Percentiles rank a stretch among this genome's conserved stretches.
These are phyloP conservation scores for Cantharellus anzutake DNA, from an alignment of 768 basidiomycete genomes.

Conservation along the genomic window DNA sequence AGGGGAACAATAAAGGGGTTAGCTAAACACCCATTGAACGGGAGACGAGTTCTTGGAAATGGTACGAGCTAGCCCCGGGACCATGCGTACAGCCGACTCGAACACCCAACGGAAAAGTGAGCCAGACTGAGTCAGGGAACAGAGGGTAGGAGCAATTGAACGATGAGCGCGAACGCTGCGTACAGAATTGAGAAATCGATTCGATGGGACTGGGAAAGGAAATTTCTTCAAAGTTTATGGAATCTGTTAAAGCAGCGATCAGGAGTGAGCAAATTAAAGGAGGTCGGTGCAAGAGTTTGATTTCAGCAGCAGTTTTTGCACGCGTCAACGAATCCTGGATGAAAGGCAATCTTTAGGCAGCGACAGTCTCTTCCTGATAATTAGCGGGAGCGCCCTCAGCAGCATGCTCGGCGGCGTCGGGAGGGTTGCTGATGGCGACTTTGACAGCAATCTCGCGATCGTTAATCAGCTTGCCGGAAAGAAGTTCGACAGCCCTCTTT, in stretches of 20 bases:
- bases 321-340: no score
- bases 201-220: background rate
- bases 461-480: slow-evolving; percentile 75
- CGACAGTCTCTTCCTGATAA: background rate
- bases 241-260: background rate
- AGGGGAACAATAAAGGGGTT: background rate
- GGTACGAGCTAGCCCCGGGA: background rate
- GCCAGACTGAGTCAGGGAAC: background rate
- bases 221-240: background rate
- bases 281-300: no score
- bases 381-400: background rate
- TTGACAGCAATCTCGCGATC: slow-evolving; percentile 83
- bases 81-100: background rate
- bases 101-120: background rate
- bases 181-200: background rate
- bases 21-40: background rate
- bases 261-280: background rate
- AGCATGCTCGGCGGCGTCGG: slow-evolving; percentile 14
- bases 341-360: background rate
- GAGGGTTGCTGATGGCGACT: slow-evolving; percentile 67
- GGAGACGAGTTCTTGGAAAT: background rate
- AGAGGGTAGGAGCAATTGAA: background rate
- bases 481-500: slow-evolving; percentile 69
- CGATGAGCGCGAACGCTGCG: background rate
- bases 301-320: no score